phyloP scores from a whole-genome alignment of 176 grass and related monocot genomes.

The Themeda triandra region DNA sequence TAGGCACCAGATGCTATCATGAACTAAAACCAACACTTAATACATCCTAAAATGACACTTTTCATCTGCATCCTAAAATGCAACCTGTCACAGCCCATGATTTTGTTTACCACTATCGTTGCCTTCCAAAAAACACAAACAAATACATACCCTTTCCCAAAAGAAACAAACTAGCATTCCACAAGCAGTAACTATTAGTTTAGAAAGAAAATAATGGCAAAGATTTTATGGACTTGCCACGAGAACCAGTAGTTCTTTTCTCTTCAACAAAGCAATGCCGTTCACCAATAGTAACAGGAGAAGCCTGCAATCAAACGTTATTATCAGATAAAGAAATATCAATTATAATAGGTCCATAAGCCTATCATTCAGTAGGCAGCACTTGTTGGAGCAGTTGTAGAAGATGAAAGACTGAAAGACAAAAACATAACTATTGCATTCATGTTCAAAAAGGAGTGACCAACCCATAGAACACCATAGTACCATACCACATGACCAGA shows the following conservation, averaged over 20 bases:
- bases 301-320: slow-evolving; percentile 53
- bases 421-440: not conserved
- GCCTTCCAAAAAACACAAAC: not conserved
- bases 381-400: not conserved
- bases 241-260: slow-evolving; percentile 72
- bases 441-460: not conserved
- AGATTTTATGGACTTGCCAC: slow-evolving; percentile 46
- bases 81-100: not conserved
- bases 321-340: slow-evolving; percentile 10
- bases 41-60: too few relatives aligned
- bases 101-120: not conserved
- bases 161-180: not conserved
- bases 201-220: not conserved
- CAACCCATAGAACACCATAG: not conserved
- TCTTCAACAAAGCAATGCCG: slow-evolving; percentile 69
- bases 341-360: not conserved
- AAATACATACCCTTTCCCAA: not conserved
- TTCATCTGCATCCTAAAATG: not conserved
- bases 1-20: not conserved
- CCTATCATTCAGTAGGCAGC: not conserved
- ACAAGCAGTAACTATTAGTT: not conserved
- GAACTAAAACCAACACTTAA: slow-evolving; percentile 11
- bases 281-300: slow-evolving; percentile 74
- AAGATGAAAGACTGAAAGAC: not conserved
- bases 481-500: not conserved